Conservation (phyloP, 2,329 filamentous ascomycete species). For the Penicillium rolfsii region DNA sequence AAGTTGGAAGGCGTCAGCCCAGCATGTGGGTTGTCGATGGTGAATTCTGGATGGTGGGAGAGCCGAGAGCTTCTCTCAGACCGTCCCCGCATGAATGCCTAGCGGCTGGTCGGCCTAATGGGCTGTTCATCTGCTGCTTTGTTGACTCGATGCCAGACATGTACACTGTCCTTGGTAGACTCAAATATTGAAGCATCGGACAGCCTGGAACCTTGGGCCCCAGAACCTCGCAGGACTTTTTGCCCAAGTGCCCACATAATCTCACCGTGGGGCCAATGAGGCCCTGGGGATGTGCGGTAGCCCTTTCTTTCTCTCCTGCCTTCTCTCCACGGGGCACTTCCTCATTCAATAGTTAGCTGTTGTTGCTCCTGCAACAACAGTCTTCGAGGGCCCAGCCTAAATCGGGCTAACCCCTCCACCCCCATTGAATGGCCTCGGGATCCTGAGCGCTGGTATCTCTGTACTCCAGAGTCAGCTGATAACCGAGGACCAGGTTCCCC, state of each 20-base stretch:
- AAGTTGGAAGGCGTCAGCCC: constrained; percentile 9
- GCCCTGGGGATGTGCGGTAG: background rate
- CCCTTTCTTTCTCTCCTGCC: background rate
- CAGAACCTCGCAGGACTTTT: background rate
- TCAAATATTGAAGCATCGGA: background rate
- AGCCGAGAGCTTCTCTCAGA: background rate
- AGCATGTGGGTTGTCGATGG: constrained; percentile 9
- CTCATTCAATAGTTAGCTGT: background rate
- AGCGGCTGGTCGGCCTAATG: background rate
- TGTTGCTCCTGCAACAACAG: background rate
- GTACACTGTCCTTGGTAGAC: background rate
- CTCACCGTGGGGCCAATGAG: background rate
- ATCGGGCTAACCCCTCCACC: background rate
- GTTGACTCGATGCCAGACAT: background rate
- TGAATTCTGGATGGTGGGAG: background rate
- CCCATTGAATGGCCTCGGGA: background rate
- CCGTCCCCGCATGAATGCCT: background rate
- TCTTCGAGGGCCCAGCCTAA: background rate
- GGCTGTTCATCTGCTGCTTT: background rate
- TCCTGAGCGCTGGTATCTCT: background rate
- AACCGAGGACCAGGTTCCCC: constrained; percentile 8
- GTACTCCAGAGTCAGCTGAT: background rate
- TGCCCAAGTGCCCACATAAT: background rate
- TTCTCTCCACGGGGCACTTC: background rate
- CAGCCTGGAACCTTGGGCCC: background rate